phyloP scores from a whole-genome alignment of 345 rosid genomes.

The Arabis hirsuta region DNA sequence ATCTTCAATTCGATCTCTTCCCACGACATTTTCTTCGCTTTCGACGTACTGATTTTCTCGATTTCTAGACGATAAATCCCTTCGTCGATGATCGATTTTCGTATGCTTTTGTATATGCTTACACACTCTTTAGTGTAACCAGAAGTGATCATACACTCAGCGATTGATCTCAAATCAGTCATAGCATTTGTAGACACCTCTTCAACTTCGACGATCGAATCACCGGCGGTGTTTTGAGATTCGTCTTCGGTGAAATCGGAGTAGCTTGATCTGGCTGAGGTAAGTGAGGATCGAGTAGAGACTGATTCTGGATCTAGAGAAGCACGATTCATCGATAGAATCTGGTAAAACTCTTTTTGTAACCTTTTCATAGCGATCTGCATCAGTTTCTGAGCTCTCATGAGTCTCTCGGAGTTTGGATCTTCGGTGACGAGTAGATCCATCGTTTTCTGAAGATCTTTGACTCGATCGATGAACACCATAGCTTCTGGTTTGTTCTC shows the following conservation, averaged over 20 bases:
- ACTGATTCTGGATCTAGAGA: conserved; percentile 74
- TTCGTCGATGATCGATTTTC: conserved; percentile 85
- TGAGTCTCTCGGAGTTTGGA: conserved; percentile 49
- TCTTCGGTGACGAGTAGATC: conserved; percentile 42
- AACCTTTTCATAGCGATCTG: conserved; percentile 71
- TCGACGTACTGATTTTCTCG: conserved; percentile 51
- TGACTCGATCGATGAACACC: conserved; percentile 58
- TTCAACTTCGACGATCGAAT: conserved; percentile 56
- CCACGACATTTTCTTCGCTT: conserved; percentile 63
- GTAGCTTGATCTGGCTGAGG: conserved; percentile 59
- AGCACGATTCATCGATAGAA: conserved; percentile 66
- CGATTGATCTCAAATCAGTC: conserved; percentile 71
- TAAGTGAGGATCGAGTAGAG: conserved; percentile 61
- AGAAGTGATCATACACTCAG: conserved; percentile 82
- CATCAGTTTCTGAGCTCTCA: conserved; percentile 60
- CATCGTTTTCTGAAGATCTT: conserved; percentile 64
- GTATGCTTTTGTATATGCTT: conserved; percentile 53
- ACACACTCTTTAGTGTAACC: conserved; percentile 84
- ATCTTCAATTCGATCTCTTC: conserved; percentile 60
- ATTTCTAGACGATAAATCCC: conserved; percentile 68
- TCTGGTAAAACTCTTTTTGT: conserved; percentile 79
- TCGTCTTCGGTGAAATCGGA: conserved; percentile 46
- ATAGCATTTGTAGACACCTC: conserved; percentile 55
- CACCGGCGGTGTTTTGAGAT: conserved; percentile 35
- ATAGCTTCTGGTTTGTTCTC: conserved; percentile 61